phyloP scores from a whole-genome alignment of 2,329 filamentous ascomycete genomes.

The Penicillium thymicola region DNA sequence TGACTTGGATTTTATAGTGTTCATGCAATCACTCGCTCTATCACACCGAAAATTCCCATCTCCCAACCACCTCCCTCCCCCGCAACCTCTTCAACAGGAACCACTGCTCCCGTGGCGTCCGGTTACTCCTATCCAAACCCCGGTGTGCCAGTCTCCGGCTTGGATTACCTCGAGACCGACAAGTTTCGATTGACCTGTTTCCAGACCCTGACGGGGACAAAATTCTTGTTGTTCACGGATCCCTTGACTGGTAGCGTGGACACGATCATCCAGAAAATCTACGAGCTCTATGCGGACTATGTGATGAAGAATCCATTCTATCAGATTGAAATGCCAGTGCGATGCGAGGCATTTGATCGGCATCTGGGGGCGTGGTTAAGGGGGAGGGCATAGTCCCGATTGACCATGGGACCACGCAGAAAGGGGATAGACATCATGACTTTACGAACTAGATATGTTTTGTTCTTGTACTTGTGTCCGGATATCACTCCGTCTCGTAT shows the following conservation, averaged over 20 bases:
- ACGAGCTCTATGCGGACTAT: constrained; percentile 93
- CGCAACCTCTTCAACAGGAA: constrained; percentile 19
- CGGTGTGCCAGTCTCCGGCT: constrained; percentile 53
- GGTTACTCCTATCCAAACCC: constrained; percentile 33
- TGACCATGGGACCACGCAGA: neutral
- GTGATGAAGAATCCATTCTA: constrained; percentile 99
- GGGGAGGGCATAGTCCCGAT: constrained; percentile 46
- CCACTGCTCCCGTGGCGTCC: constrained; percentile 18
- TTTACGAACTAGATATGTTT: constrained; percentile 23
- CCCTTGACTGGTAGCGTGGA: constrained; percentile 81
- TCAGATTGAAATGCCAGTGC: constrained; percentile 93
- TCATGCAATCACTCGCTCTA: constrained; percentile 61
- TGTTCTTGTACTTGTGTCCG: constrained; percentile 14
- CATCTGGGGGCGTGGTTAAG: constrained; percentile 78
- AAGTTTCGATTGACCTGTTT: constrained; percentile 96
- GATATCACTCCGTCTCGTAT: constrained; percentile 13
- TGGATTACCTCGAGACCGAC: constrained; percentile 90
- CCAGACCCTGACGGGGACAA: constrained; percentile 88
- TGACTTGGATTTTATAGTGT: constrained; percentile 44
- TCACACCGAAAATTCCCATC: constrained; percentile 45
- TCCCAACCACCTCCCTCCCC: constrained; percentile 32
- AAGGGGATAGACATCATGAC: constrained; percentile 17
- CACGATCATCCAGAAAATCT: constrained; percentile 75
- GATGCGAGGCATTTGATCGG: constrained; percentile 92
- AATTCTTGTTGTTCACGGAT: constrained; percentile 95